Base-by-base conservation (phyloP, 164 flowering plant genomes). In the Piper longum region DNA sequence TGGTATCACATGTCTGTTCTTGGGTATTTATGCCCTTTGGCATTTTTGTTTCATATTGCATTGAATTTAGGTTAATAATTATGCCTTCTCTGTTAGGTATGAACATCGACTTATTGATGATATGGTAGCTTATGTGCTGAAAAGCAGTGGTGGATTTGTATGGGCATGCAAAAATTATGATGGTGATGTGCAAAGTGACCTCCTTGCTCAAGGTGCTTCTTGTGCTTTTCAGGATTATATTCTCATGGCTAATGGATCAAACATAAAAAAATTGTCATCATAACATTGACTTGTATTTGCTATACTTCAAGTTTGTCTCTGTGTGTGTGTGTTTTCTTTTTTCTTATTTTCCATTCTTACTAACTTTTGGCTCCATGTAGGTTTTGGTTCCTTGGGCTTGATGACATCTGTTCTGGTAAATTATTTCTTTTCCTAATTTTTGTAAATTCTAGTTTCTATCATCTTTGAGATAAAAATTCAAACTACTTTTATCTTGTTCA, bases 161-260 rank as follows among this genome's bases (percentile, higher is more conserved):
- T 95, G 97, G 99, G 97, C 97, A n/a, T 95, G 99, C 84, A 95
- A 95, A 71, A 95, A 95, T 73, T 95, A 95, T 69, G 99, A 95
- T 78, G 99, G 99, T 68, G 97, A 95, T 80, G 99, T 95, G 57
- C 99, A 86, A 76, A 95, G 99, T 79, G 99, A 95, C 79, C 77
- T 91, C 68, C 97, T 95, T 74, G 99, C 99, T 58, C 99, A 95
- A 85, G 99, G 99, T 91, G 59, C 73, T 59, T 44, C 54, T 16
- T 26, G 14, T 63, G n/a, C 55, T 66, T n/a, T 8, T n/a, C 16
- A 7, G 51, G 7, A 48, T 48, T 48, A 48, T 26, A 26, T 26
- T 26, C 36, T 26, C 36, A 26, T 48, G 1, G 52, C 12, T 5
- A 48, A 48, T 48, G 52, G 52, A 48, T 26, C 36, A 2, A 26